Evolutionary conservation across 257 asterid species (phyloP).

Genomic region (Ophiorrhiza pumila): DNA sequence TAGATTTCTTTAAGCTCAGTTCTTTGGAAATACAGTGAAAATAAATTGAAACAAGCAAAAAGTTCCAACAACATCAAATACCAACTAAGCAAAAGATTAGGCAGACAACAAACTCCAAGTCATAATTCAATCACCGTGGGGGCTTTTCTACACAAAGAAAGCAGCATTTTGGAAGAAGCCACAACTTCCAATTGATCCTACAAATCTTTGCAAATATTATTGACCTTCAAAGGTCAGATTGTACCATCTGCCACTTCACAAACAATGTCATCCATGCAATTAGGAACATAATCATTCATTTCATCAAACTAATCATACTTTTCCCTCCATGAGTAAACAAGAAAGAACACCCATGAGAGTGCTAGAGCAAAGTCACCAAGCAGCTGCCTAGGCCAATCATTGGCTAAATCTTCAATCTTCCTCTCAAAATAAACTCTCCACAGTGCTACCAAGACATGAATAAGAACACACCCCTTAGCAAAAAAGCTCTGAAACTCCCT

Average conservation of each 20-base stretch:
- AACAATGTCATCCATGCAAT: background rate
- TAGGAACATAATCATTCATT: background rate
- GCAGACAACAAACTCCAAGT: background rate
- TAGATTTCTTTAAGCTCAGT: background rate
- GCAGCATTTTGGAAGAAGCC: background rate
- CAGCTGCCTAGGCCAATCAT: constrained; percentile 64
- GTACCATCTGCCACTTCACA: background rate
- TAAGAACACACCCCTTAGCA: constrained; percentile 51
- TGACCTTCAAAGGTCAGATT: background rate
- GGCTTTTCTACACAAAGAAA: background rate
- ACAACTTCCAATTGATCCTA: background rate
- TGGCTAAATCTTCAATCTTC: constrained; percentile 59
- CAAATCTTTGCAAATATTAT: background rate
- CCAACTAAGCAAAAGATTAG: background rate
- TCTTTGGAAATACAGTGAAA: background rate
- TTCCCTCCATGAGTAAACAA: constrained; percentile 61
- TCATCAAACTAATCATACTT: constrained; percentile 44
- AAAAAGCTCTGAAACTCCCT: constrained; percentile 61
- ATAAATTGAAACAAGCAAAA: background rate
- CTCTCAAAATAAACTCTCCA: constrained; percentile 74
- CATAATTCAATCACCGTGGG: background rate
- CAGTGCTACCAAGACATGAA: constrained; percentile 53
- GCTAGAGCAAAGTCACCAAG: constrained; percentile 61
- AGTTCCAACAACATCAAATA: background rate
- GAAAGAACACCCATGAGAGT: constrained; percentile 69